These are phyloP conservation scores for Chaetothyriales sp. DNA, from an alignment of 2,329 filamentous ascomycete species.

Conservation along the genomic window DNA sequence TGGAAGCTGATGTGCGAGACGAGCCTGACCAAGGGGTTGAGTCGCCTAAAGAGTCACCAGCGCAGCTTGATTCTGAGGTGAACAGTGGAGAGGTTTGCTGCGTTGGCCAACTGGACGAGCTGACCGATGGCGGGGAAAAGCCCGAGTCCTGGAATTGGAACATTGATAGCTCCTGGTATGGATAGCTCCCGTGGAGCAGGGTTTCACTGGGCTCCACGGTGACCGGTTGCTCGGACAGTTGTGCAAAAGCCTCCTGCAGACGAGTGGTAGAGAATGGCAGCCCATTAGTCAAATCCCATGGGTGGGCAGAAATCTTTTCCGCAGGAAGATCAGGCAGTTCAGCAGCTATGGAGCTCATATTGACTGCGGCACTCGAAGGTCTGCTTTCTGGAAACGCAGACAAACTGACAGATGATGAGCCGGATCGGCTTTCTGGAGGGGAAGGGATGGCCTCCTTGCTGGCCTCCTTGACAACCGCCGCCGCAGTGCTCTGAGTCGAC, in stretches of 20 bases:
- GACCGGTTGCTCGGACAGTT: background rate
- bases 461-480: background rate
- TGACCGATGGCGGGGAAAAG: background rate
- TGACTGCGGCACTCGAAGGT: background rate
- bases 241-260: background rate
- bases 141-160: background rate
- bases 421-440: background rate
- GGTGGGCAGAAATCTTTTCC: background rate
- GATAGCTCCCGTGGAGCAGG: background rate
- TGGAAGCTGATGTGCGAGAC: background rate
- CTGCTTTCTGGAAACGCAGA: background rate
- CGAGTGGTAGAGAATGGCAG: background rate
- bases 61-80: background rate
- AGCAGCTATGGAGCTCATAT: background rate
- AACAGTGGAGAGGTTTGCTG: background rate
- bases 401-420: background rate
- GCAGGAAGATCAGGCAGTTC: background rate
- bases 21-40: background rate
- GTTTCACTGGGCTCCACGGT: background rate
- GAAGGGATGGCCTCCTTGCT: background rate
- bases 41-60: background rate
- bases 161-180: background rate
- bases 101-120: background rate
- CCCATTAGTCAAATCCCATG: background rate
- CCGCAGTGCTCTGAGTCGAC: background rate